Base-by-base conservation (phyloP, 2,329 filamentous ascomycete genomes). In the Chaetothyriales sp. region DNA sequence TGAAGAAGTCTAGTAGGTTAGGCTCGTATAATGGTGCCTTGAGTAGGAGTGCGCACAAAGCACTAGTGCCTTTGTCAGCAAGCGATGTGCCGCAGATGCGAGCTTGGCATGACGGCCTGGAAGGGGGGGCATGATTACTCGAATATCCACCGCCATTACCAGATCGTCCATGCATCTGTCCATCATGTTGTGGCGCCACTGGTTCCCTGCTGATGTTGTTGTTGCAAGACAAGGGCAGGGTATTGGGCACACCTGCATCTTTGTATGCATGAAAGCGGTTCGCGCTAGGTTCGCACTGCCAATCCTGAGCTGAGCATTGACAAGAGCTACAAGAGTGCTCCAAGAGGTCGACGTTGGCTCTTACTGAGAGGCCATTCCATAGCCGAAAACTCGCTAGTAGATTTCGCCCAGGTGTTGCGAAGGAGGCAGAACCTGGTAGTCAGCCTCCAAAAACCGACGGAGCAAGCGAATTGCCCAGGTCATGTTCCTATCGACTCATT, bases 381-480 rank as follows among this genome's bases (percentile, higher is more conserved):
- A 40, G 13, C 2, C 10, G 33, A 40, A 40, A 40, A 15, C 15
- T 15, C 33, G 10, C 15, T 15, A 9, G 10, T 13, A 15, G 15
- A 5, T 15, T 15, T 15, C 10, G 10, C 4, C 10, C 4, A 5
- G 13, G 10, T 15, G 33, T 5, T 15, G 13, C 29, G 4, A 33
- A 13, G 10, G 8, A 9, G 33, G 10, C 33, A 15, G 15, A 20
- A 46, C 20, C 22, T 25, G 22, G 22, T 25, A 3, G 22, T 56
- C 52, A 52, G 47, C 47, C 37, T 40, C 51, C 51, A 49, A 58
- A 58, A 15, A 43, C 44, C 2, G 50, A 44, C 25, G 55, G 55
- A 13, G 57, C 48, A 19, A 56, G 46, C 22, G 52, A 55, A 49
- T 59, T 59, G 10, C 57, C 57, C 13, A 59, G 47, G 44, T 58